Evolutionary conservation across 768 basidiomycete genomes (phyloP), one percentile per base, ranked within the genome.

Genomic region (Thelephora ganbajun): DNA sequence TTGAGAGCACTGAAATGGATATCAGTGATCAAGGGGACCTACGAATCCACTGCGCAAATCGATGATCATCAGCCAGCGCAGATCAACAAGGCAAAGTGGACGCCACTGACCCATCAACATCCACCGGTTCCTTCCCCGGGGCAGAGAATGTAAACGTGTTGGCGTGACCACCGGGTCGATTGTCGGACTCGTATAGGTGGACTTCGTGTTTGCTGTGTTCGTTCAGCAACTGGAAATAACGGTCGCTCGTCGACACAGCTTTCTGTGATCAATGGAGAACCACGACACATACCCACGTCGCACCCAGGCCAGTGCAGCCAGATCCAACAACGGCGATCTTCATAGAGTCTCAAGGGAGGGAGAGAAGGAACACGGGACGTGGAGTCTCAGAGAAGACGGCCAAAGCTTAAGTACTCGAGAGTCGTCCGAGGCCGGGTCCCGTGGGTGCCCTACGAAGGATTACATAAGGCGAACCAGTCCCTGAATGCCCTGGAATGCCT

Each of bases 221-320:
- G 53, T 88, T 86, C 50, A 88, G 66, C 14, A 81, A 68, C 80
- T 80, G 47, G 33, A 6, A 18, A 37, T 45, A 18, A 35, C 11
- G 35, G 6, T 14, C 19, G 13, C 9, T 41, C 22, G 19, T 41
- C 14, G 42, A 30, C 11, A 45, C 34, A 5, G 39, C 30, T 14
- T 11, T 12, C 20, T 14, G 1, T 5, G 36, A 14, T 6, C 18
- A 41, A 48, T 16, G 30, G 20, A 6, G 44, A 12, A 5, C 19
- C 18, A 13, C 45, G 39, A 26, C 16, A 58, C 70, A 51, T 48
- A 79, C 82, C 83, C 84, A 88, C 9, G 80, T 78, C 12, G 83
- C 80, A 16, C 71, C 79, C 2, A 89, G 71, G n/a, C 84, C 84
- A 33, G 81, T 78, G n/a, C 83, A 77, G 6, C 84, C 84, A 39